Conservation (phyloP, 2,329 filamentous ascomycete species). For the Colletotrichum incanum region DNA sequence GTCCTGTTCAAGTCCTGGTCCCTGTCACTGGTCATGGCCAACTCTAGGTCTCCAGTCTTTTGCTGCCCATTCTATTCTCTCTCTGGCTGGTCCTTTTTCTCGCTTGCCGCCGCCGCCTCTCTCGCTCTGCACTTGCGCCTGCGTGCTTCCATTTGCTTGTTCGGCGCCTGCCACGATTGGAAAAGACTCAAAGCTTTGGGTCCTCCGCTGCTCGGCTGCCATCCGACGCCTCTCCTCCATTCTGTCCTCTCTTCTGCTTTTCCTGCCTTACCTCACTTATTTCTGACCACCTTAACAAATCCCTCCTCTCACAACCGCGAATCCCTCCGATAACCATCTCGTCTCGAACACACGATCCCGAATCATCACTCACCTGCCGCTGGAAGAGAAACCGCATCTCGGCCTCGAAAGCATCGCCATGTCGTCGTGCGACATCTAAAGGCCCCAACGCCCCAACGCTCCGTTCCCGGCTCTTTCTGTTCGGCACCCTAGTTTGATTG, state of each 20-base stretch:
- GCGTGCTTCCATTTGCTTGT: slow-evolving; percentile 8
- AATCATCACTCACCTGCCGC: neutral
- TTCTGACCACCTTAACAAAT: slow-evolving; percentile 5
- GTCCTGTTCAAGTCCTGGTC: slow-evolving; percentile 35
- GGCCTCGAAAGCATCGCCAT: slow-evolving; percentile 33
- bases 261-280: neutral
- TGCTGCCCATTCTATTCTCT: slow-evolving; percentile 18
- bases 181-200: slow-evolving; percentile 36
- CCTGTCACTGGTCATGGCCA: slow-evolving; percentile 26
- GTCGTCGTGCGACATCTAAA: slow-evolving; percentile 30
- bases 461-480: slow-evolving; percentile 1
- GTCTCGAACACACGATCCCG: neutral
- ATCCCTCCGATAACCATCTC: neutral
- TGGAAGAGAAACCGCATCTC: slow-evolving; percentile 10
- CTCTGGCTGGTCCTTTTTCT: slow-evolving; percentile 27
- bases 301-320: slow-evolving; percentile 16
- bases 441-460: slow-evolving; percentile 12
- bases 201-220: slow-evolving; percentile 22
- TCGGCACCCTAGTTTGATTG: slow-evolving; percentile 8
- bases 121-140: slow-evolving; percentile 12
- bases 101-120: slow-evolving; percentile 30
- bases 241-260: slow-evolving; percentile 18
- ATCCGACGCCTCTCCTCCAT: neutral
- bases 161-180: slow-evolving; percentile 33
- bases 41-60: slow-evolving; percentile 33